Percentiles rank a stretch among this genome's conserved stretches.
phyloP scores from a whole-genome alignment of 768 basidiomycete species.

The Gelatoporia subvermispora region DNA sequence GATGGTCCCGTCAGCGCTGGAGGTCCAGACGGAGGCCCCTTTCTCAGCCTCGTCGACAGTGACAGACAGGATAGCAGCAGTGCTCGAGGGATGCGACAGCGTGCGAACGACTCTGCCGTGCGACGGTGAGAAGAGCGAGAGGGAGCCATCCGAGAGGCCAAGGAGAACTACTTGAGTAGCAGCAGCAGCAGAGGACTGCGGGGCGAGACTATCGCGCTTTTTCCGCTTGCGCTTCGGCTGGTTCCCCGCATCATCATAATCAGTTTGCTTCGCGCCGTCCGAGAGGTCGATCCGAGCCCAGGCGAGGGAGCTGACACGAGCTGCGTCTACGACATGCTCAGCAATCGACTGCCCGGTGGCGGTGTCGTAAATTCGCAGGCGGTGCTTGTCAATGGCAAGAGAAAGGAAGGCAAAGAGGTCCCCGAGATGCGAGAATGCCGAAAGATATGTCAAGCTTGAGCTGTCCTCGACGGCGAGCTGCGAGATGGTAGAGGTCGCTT shows the following conservation, averaged over 20 bases:
- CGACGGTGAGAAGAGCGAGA: slow-evolving; percentile 56
- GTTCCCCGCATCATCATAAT: slow-evolving; percentile 24
- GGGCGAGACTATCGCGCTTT: slow-evolving; percentile 33
- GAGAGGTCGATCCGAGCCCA: slow-evolving; percentile 42
- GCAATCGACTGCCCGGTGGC: slow-evolving; percentile 48
- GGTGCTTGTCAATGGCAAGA: slow-evolving; percentile 67
- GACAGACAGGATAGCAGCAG: slow-evolving; percentile 47
- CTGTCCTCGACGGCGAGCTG: slow-evolving; percentile 50
- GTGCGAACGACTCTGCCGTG: slow-evolving; percentile 53
- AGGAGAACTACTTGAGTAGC: slow-evolving; percentile 44
- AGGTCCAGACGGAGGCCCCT: slow-evolving; percentile 45
- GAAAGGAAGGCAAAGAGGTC: slow-evolving; percentile 57
- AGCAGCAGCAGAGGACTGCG: slow-evolving; percentile 19
- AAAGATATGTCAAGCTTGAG: slow-evolving; percentile 38
- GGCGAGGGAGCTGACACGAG: slow-evolving; percentile 47
- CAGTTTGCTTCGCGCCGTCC: slow-evolving; percentile 18
- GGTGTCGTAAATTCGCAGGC: slow-evolving; percentile 61
- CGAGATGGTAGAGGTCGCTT: slow-evolving; percentile 50
- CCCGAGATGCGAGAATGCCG: slow-evolving; percentile 56
- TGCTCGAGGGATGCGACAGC: slow-evolving; percentile 50
- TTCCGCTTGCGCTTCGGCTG: slow-evolving; percentile 51
- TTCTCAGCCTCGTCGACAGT: slow-evolving; percentile 28
- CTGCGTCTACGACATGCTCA: slow-evolving; percentile 52
- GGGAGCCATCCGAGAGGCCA: slow-evolving; percentile 57
- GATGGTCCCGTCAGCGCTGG: slow-evolving; percentile 51